Evolutionary conservation across 108 stramenopile species (phyloP).

Genomic region (Cyclotella cryptica): DNA sequence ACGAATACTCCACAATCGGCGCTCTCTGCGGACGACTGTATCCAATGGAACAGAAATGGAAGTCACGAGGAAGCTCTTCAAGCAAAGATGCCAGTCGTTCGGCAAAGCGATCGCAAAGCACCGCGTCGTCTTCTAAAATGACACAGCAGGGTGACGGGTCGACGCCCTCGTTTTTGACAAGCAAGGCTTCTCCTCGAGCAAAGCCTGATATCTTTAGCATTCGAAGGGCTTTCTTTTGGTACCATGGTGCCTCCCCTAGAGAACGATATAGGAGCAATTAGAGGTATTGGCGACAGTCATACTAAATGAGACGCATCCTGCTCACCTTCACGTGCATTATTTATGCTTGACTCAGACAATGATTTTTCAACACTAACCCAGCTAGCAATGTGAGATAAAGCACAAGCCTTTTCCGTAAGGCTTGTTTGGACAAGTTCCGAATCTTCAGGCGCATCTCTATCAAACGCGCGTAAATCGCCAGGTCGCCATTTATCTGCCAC

Average conservation of each 20-base stretch:
- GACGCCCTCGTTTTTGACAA: conserved; percentile 60
- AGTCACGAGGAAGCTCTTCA: conserved; percentile 82
- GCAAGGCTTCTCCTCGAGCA: conserved; percentile 62
- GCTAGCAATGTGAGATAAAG: conserved; percentile 74
- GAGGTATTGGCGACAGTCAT: background rate
- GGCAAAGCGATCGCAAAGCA: conserved; percentile 77
- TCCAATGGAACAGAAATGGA: conserved; percentile 87
- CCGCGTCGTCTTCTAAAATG: conserved; percentile 87
- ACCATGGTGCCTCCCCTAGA: conserved; percentile 11
- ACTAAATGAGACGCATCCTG: background rate
- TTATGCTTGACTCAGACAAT: conserved; percentile 2
- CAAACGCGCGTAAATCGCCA: conserved; percentile 76
- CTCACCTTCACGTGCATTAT: conserved; percentile 15
- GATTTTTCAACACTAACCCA: conserved; percentile 65
- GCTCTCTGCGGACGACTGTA: conserved; percentile 84
- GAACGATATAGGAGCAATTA: background rate
- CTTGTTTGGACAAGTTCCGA: conserved; percentile 58
- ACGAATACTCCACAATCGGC: conserved; percentile 75
- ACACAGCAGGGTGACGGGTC: conserved; percentile 77
- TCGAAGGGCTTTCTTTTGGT: conserved; percentile 25
- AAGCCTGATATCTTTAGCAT: conserved; percentile 71
- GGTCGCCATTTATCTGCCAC: conserved; percentile 76
- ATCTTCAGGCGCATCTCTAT: conserved; percentile 65
- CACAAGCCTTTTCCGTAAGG: conserved; percentile 72
- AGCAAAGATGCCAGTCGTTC: conserved; percentile 72